Conservation (phyloP, 176 grass and related monocot genomes). For the Guadua angustifolia region DNA sequence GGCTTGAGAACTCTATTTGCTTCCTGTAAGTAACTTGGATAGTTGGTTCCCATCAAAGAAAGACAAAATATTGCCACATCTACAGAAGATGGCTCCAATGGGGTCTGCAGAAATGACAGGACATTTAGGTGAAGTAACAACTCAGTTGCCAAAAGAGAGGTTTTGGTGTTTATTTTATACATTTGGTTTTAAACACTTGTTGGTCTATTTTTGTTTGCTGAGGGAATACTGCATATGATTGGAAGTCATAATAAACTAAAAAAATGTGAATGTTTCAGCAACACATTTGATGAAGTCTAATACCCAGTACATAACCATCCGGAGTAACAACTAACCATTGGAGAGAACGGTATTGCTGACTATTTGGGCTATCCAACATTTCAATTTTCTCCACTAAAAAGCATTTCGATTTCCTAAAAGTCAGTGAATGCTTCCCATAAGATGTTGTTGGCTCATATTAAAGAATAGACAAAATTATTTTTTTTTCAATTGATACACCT, state of each 20-base stretch:
- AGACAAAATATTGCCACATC: conserved; percentile 98
- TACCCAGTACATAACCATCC: neutral
- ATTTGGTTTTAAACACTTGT: neutral
- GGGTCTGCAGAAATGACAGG: conserved; percentile 61
- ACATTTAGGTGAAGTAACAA: conserved; percentile 34
- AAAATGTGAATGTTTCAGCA: neutral
- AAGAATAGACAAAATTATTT: too few species aligned
- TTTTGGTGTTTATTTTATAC: conserved; percentile 20
- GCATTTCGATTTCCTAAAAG: too few species aligned
- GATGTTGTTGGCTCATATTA: conserved; percentile 13
- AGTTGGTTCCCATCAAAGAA: conserved; percentile 92
- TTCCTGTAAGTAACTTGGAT: conserved; percentile 79
- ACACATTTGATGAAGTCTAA: conserved; percentile 17
- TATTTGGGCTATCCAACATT: neutral
- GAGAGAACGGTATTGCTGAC: conserved; percentile 14
- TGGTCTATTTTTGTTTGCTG: neutral
- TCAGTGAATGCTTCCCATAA: neutral
- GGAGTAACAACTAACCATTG: neutral
- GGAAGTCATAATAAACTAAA: neutral
- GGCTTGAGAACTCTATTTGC: conserved; percentile 86
- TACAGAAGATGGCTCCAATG: conserved; percentile 72
- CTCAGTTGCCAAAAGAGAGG: neutral
- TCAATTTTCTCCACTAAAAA: neutral
- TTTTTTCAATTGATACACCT: conserved; percentile 12
- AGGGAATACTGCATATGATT: conserved; percentile 1